These are phyloP conservation scores for Kregervanrija pseudodelftensis DNA, from an alignment of 805 yeast genomes.

Conservation along the genomic window DNA sequence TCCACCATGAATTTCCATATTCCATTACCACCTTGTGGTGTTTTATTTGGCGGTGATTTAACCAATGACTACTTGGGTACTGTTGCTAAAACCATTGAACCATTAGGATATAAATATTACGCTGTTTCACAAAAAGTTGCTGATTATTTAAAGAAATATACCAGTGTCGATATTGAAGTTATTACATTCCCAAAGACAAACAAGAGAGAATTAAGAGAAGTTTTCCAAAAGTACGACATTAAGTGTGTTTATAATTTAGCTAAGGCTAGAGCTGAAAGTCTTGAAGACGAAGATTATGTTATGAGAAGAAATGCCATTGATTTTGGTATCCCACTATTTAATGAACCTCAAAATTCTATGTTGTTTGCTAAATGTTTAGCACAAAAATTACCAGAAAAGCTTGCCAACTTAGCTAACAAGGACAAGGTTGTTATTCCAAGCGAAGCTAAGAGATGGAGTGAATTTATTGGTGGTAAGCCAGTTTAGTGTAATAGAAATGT, in stretches of 20 bases:
- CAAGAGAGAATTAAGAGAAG: constrained; percentile 88
- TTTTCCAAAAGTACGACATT: constrained; percentile 81
- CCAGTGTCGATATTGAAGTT: constrained; percentile 44
- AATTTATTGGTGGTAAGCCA: constrained; percentile 90
- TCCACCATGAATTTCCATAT: constrained; percentile 95
- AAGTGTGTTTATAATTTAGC: constrained; percentile 91
- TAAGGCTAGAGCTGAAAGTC: constrained; percentile 75
- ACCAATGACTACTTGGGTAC: constrained; percentile 60
- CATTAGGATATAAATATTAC: constrained; percentile 76
- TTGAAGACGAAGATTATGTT: constrained; percentile 84
- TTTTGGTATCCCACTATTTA: constrained; percentile 91
- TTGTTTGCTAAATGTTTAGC: constrained; percentile 80
- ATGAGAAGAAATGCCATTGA: constrained; percentile 99
- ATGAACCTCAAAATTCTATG: constrained; percentile 90
- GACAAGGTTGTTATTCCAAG: constrained; percentile 53
- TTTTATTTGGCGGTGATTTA: constrained; percentile 92
- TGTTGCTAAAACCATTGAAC: constrained; percentile 63
- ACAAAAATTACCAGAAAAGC: constrained; percentile 53
- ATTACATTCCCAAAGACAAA: constrained; percentile 91
- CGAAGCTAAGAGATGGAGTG: constrained; percentile 96
- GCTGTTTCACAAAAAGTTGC: constrained; percentile 70
- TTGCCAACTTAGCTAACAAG: constrained; percentile 38
- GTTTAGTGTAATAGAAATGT: constrained; percentile 32
- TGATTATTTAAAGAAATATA: constrained; percentile 51
- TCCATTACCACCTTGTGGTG: constrained; percentile 85